phyloP scores from a whole-genome alignment of 108 stramenopile genomes.

The Fistulifera pelliculosa region DNA sequence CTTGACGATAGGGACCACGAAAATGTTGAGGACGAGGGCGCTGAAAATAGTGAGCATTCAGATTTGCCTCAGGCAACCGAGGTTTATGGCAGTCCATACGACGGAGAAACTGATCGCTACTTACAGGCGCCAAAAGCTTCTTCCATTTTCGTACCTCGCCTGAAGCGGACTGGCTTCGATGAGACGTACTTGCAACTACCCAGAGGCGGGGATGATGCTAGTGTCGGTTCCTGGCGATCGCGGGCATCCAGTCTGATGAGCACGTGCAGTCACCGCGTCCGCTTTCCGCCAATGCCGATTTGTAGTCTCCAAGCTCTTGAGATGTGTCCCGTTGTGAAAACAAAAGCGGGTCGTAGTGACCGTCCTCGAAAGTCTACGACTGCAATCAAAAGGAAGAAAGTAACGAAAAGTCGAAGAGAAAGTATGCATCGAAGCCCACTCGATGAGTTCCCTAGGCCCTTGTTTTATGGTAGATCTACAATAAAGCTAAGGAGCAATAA shows the following conservation, averaged over 20 bases:
- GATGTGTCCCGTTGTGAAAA: background rate
- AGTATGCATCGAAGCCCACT: background rate
- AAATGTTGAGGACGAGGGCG: background rate
- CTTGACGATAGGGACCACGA: background rate
- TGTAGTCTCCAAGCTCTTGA: conserved; percentile 1
- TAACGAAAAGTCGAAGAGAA: background rate
- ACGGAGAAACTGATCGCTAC: background rate
- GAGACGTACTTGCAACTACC: background rate
- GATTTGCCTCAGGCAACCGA: background rate
- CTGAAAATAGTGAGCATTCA: background rate
- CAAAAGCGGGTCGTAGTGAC: background rate
- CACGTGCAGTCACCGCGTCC: background rate
- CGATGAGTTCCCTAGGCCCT: background rate
- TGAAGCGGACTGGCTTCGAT: background rate
- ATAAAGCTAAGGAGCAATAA: background rate
- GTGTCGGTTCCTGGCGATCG: background rate
- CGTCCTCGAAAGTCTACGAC: background rate
- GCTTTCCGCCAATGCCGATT: conserved; percentile 4
- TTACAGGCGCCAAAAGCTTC: background rate
- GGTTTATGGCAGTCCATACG: background rate
- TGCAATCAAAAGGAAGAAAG: background rate
- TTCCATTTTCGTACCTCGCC: background rate
- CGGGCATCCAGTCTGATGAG: background rate
- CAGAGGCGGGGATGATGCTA: background rate
- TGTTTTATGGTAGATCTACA: background rate